Evolutionary conservation across 495 filamentous ascomycete species (phyloP).

Genomic region (Neurospora sp.): DNA sequence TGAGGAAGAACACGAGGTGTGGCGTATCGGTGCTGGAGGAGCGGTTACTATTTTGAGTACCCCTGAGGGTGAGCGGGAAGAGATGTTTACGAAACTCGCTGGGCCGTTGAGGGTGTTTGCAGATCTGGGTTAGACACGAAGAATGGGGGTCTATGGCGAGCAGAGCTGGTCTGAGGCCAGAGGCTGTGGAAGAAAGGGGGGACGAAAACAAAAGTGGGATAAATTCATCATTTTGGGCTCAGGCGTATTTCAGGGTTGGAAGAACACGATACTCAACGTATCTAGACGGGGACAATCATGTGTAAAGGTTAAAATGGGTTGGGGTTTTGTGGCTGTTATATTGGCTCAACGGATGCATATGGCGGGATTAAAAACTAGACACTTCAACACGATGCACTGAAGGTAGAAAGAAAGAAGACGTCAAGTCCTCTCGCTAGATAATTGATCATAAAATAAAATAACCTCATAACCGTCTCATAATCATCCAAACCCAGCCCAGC

Average conservation of each 20-base stretch:
- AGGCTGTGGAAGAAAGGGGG: not conserved
- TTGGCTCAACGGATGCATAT: slow-evolving; percentile 3
- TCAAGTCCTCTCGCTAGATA: not conserved
- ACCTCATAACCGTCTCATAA: not conserved
- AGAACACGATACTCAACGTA: slow-evolving; percentile 15
- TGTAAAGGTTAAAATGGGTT: slow-evolving; percentile 7
- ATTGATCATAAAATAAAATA: not conserved
- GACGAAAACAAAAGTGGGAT: not conserved
- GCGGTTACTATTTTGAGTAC: slow-evolving; percentile 76
- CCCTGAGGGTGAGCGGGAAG: slow-evolving; percentile 70
- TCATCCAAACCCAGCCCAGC: not conserved
- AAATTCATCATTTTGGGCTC: not conserved
- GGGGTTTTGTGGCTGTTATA: not conserved
- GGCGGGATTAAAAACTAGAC: not conserved
- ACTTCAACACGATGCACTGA: not conserved
- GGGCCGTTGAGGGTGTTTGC: slow-evolving; percentile 51
- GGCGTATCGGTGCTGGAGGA: slow-evolving; percentile 81
- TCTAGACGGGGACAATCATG: not conserved
- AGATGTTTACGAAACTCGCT: slow-evolving; percentile 77
- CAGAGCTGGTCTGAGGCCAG: slow-evolving; percentile 1
- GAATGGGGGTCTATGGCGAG: not conserved
- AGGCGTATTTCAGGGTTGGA: not conserved
- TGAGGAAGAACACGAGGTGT: slow-evolving; percentile 37
- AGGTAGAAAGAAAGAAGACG: not conserved
- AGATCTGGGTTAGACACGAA: slow-evolving; percentile 2